phyloP scores from a whole-genome alignment of 1,284 basidiomycete species.

The Leccinum angustisporum region DNA sequence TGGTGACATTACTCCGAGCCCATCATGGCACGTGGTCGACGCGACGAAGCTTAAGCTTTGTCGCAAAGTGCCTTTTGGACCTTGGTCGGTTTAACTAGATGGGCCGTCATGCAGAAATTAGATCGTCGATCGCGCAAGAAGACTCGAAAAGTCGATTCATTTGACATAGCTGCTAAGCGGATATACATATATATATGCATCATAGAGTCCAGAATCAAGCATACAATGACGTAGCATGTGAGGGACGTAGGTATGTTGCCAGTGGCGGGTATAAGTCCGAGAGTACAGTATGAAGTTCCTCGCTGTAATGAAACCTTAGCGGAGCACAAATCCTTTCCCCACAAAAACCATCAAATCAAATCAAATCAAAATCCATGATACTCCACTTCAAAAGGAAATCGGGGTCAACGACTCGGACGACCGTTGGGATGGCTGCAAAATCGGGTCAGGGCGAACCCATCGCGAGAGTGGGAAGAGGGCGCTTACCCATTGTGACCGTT shows the following conservation, averaged over 20 bases:
- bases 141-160: background rate
- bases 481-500: background rate
- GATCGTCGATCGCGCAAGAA: background rate
- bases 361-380: background rate
- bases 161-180: background rate
- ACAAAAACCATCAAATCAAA: background rate
- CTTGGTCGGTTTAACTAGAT: background rate
- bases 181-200: background rate
- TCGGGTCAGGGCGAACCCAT: background rate
- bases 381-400: background rate
- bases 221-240: too few species aligned
- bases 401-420: background rate
- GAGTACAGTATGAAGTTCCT: too few species aligned
- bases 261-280: too few species aligned
- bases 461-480: background rate
- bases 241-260: too few species aligned
- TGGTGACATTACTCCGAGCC: background rate
- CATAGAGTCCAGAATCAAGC: too few species aligned
- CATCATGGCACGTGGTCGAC: background rate
- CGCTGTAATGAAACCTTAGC: too few species aligned
- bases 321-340: too few species aligned
- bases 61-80: background rate
- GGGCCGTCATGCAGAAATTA: background rate
- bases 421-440: background rate
- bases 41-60: background rate